These are phyloP conservation scores for Arthrinium puccinioides DNA, from an alignment of 2,329 filamentous ascomycete genomes.

Conservation along the genomic window DNA sequence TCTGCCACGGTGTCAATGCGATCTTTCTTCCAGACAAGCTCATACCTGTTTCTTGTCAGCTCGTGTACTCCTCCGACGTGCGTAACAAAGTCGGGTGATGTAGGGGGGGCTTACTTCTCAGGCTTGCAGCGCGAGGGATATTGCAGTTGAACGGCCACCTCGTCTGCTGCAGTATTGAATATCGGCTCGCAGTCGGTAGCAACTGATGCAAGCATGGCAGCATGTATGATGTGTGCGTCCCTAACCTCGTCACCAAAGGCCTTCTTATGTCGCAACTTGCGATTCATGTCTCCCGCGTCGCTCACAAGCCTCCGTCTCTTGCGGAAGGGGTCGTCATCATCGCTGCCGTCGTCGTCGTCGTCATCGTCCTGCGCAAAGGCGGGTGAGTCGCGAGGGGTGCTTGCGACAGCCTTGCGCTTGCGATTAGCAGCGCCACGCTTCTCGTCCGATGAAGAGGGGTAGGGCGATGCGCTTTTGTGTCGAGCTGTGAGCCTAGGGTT, in stretches of 20 bases:
- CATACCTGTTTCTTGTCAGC: slow-evolving; percentile 42
- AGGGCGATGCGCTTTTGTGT: slow-evolving; percentile 31
- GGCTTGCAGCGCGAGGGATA: slow-evolving; percentile 70
- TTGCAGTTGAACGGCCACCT: slow-evolving; percentile 62
- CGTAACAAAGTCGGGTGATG: slow-evolving; percentile 9
- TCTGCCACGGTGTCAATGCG: slow-evolving; percentile 71
- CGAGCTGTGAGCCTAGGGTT: slow-evolving; percentile 28
- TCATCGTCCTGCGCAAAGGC: slow-evolving; percentile 41
- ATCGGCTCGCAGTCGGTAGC: slow-evolving; percentile 43
- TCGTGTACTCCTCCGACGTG: too few relatives aligned
- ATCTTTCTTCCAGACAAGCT: slow-evolving; percentile 72
- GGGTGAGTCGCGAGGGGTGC: slow-evolving; percentile 33
- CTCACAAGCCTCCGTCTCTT: slow-evolving; percentile 38
- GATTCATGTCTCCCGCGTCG: slow-evolving; percentile 38
- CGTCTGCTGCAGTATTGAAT: slow-evolving; percentile 40
- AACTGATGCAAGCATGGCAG: slow-evolving; percentile 46
- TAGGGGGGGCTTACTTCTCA: slow-evolving; percentile 48
- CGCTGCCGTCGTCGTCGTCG: slow-evolving; percentile 41
- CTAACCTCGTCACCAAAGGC: slow-evolving; percentile 36
- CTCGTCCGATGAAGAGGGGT: slow-evolving; percentile 23
- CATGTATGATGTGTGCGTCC: slow-evolving; percentile 47
- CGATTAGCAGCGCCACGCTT: slow-evolving; percentile 22
- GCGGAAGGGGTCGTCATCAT: slow-evolving; percentile 44
- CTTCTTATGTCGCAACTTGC: slow-evolving; percentile 36
- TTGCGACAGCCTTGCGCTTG: slow-evolving; percentile 39